Conservation (phyloP, 176 grass and related monocot genomes). For the Bothriochloa decipiens region DNA sequence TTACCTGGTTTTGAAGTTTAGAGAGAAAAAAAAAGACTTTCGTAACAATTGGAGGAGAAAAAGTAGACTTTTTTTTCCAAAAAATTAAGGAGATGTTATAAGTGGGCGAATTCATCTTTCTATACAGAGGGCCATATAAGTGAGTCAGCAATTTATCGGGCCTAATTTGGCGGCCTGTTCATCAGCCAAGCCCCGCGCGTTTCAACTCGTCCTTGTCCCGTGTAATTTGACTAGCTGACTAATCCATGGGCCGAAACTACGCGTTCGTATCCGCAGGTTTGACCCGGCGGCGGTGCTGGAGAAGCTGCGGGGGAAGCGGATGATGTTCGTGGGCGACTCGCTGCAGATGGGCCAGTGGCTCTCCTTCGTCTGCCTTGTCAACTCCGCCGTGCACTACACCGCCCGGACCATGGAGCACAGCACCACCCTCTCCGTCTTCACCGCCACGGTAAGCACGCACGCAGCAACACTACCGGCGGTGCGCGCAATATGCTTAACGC, state of each 20-base stretch:
- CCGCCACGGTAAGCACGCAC: constrained; percentile 27
- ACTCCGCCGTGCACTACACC: constrained; percentile 52
- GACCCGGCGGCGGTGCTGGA: constrained; percentile 52
- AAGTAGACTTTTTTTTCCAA: too few species aligned
- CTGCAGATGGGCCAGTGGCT: constrained; percentile 70
- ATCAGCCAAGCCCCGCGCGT: too few species aligned
- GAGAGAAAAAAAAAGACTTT: too few species aligned
- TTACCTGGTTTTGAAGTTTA: too few species aligned
- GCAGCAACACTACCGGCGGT: background rate
- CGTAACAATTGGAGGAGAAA: too few species aligned
- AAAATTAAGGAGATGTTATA: too few species aligned
- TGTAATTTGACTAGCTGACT: background rate
- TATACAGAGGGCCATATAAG: too few species aligned
- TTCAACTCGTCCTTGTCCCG: too few species aligned
- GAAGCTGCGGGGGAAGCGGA: constrained; percentile 73
- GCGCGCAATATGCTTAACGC: background rate
- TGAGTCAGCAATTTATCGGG: too few species aligned
- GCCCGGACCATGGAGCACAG: constrained; percentile 51
- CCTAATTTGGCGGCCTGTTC: too few species aligned
- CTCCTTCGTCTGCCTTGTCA: constrained; percentile 69
- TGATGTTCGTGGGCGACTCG: constrained; percentile 93
- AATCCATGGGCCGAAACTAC: background rate
- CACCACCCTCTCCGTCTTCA: constrained; percentile 52
- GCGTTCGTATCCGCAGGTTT: constrained; percentile 48
- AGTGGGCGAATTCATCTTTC: too few species aligned